Conservation (phyloP, 78 protist species). For the Planoprotostelium fungivorum region DNA sequence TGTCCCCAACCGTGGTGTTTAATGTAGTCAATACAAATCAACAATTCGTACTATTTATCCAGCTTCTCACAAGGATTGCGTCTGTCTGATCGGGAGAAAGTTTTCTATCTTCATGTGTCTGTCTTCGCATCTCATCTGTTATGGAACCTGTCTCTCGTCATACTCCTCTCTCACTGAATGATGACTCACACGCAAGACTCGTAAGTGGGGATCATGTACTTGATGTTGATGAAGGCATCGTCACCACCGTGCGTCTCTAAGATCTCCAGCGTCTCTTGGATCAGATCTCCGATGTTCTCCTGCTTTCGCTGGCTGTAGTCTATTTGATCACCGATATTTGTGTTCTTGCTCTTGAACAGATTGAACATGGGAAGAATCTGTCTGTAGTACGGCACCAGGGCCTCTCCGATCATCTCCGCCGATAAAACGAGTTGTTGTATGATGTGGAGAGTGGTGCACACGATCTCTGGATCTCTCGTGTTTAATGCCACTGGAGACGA, state of each 20-base stretch:
- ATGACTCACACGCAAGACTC: conserved; percentile 60
- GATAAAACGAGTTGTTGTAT: conserved; percentile 80
- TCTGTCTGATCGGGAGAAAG: no score
- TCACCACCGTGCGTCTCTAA: conserved; percentile 74
- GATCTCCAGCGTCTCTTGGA: conserved; percentile 86
- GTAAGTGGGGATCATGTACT: conserved; percentile 90
- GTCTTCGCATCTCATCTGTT: no score
- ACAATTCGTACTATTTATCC: no score
- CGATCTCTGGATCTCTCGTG: conserved; percentile 83
- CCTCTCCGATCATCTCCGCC: conserved; percentile 79
- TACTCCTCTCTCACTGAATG: no score
- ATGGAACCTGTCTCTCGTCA: no score
- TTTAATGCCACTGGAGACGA: conserved; percentile 67
- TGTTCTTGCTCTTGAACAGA: conserved; percentile 74
- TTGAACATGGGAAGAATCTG: conserved; percentile 91
- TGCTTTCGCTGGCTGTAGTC: conserved; percentile 82
- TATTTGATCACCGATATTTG: conserved; percentile 74
- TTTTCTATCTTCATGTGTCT: no score
- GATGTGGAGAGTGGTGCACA: conserved; percentile 74
- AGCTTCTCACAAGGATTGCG: no score
- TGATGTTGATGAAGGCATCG: conserved; percentile 90
- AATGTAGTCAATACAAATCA: neutral
- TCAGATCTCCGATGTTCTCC: conserved; percentile 81
- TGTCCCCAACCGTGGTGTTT: conserved; percentile 33
- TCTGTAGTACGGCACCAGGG: conserved; percentile 90